phyloP scores from a whole-genome alignment of 2,329 filamentous ascomycete species.

The Neophaeococcomyces aloes region DNA sequence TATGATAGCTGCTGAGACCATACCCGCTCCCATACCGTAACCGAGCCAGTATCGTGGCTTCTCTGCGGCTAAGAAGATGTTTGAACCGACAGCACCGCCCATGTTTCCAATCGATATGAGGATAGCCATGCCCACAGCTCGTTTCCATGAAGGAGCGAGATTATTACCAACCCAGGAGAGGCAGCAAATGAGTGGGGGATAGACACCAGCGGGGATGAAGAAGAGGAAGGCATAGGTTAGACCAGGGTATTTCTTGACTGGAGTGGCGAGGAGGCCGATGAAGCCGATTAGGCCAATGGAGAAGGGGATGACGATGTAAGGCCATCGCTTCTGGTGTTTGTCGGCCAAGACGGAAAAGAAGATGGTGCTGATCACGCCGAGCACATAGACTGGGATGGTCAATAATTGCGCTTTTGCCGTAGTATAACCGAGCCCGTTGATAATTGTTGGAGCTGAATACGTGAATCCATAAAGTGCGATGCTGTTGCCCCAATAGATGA shows the following conservation, averaged over 20 bases:
- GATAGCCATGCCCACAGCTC: slow-evolving; percentile 54
- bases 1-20: slow-evolving; percentile 8
- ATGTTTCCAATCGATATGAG: slow-evolving; percentile 49
- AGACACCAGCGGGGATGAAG: slow-evolving; percentile 30
- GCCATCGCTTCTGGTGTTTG: slow-evolving; percentile 23
- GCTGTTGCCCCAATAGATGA: slow-evolving; percentile 17
- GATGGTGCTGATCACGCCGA: slow-evolving; percentile 23
- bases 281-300: slow-evolving; percentile 25
- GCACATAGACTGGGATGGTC: slow-evolving; percentile 28
- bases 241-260: slow-evolving; percentile 14
- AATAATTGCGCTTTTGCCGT: slow-evolving; percentile 15
- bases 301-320: slow-evolving; percentile 28
- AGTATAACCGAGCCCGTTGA: slow-evolving; percentile 21
- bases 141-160: slow-evolving; percentile 45
- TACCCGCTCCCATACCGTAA: slow-evolving; percentile 11
- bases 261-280: slow-evolving; percentile 24
- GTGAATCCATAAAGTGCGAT: slow-evolving; percentile 13
- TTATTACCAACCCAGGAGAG: slow-evolving; percentile 51
- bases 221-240: slow-evolving; percentile 23
- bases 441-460: slow-evolving; percentile 13
- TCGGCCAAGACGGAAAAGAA: slow-evolving; percentile 23
- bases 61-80: slow-evolving; percentile 14
- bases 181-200: slow-evolving; percentile 35
- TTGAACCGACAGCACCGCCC: slow-evolving; percentile 14
- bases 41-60: slow-evolving; percentile 15